Evolutionary conservation across 805 yeast genomes (phyloP), one percentile per base, ranked within the genome.

Genomic region (Candida silvicultrix): DNA sequence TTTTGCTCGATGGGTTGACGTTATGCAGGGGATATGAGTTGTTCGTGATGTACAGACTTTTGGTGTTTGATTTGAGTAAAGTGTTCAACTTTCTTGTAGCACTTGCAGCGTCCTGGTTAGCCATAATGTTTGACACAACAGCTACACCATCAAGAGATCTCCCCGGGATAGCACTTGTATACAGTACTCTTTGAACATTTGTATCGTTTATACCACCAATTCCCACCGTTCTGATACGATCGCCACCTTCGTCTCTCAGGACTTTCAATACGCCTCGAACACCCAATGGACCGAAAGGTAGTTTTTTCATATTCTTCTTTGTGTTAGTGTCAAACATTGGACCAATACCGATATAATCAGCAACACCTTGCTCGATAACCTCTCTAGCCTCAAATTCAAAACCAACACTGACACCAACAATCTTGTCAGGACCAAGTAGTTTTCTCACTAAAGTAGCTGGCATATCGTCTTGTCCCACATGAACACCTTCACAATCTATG

Each of bases 401-500:
- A 8, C 83, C 75, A 22, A 88, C 84, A 37, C 90, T 81, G 47
- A 90, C 81, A 1, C 97, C 97, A 40, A 89, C 60, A 48, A 89
- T 81, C 65, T 84, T 88, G 46, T 78, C 73, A 0, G 82, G 78
- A 0, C 97, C 96, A 12, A 89, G 63, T 29, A 88, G 57, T 54
- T 68, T 58, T 34, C 97, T 65, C 1, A 79, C 94, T 35, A 73
- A 54, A 1, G 55, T 54, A 8, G 65, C 64, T 4, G 70, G 68
- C 87, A 89, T 86, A 59, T 89, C 97, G 44, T 83, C 89, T 62
- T 89, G 97, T 0, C 97, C 97, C 19, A 89, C 87, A 67, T 89
- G 97, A 9, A 90, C 83, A 32, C 96, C 96, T 51, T 88, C 96
- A 2, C 95, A 95, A 54, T 77, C 94, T 46, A 88, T 73, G 0